Base-by-base conservation (phyloP, 805 yeast species). In the Saccharomyces eubayanus region DNA sequence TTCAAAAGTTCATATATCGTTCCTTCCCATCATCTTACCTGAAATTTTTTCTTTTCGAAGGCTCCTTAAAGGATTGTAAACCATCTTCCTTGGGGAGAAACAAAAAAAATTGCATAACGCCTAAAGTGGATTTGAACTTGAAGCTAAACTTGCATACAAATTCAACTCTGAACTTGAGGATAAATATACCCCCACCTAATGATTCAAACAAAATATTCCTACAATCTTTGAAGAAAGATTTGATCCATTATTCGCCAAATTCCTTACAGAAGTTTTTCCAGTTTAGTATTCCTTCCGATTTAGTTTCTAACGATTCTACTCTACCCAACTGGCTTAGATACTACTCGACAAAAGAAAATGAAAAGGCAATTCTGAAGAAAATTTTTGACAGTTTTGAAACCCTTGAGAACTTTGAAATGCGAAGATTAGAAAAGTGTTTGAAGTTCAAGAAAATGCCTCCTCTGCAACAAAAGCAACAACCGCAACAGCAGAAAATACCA, bases 251-350 rank as follows among this genome's bases (percentile, higher is more conserved):
- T 53, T 69, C 72, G 11, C 72, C 72, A 9, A 59, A 53, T 21
- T 67, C 71, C 5, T 46, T 69, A 24, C 58, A 58, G 28, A 67
- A 63, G 51, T 67, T 62, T 53, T 69, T 69, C 45, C 43, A 55
- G 6, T 68, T 67, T 49, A 59, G 58, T 29, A 61, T 65, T 16
- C 72, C 72, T 9, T 43, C 47, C 1, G 53, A 56, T n/a, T 41
- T 67, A 1, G 52, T 54, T 2, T 40, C 47, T 1, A 53, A 62
- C 47, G 66, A 62, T 46, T 16, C 50, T 5, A 28, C 41, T 6
- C 48, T 73, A 28, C 77, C 77, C 5, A 52, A 28, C 20, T 68
- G 75, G 75, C 51, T 72, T 14, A 54, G 55, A 48, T 59, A 53
- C 4, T 60, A 50, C 20, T 60, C 60, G 3, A 51, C 57, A 2